Conservation (phyloP, 345 rosid genomes). For the Firmiana major region DNA sequence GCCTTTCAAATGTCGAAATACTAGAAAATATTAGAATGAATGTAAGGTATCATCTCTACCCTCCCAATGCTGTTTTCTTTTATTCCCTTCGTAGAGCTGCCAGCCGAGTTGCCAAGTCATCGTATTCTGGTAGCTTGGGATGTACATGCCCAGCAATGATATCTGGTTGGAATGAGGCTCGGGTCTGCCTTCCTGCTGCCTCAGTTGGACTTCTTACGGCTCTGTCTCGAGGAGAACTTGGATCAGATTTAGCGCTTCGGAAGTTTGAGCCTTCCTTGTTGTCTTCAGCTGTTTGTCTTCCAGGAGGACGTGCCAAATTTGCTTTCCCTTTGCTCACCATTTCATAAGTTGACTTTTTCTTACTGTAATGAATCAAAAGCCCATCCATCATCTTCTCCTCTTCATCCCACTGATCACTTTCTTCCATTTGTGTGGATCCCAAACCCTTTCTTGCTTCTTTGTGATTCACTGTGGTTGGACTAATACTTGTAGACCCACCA, state of each 20-base stretch:
- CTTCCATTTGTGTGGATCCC: background rate
- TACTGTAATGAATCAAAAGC: slow-evolving; percentile 37
- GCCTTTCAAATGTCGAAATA: background rate
- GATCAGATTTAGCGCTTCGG: slow-evolving; percentile 25
- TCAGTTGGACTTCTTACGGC: background rate
- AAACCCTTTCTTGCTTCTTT: slow-evolving; percentile 2
- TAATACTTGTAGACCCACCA: background rate
- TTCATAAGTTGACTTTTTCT: slow-evolving; percentile 26
- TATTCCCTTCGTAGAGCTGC: slow-evolving; percentile 35
- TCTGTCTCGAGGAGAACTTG: slow-evolving; percentile 23
- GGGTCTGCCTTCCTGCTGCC: slow-evolving; percentile 19
- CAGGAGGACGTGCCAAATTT: slow-evolving; percentile 15
- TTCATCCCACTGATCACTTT: slow-evolving; percentile 19
- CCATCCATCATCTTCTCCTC: slow-evolving; percentile 37
- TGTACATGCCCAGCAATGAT: slow-evolving; percentile 35
- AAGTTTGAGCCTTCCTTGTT: background rate
- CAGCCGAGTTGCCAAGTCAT: slow-evolving; percentile 44
- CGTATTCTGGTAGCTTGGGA: slow-evolving; percentile 58
- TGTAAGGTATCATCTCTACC: background rate
- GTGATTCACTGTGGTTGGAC: slow-evolving; percentile 2
- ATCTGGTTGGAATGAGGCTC: slow-evolving; percentile 35
- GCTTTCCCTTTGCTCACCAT: slow-evolving; percentile 7
- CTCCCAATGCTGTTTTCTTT: background rate
- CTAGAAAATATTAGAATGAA: background rate
- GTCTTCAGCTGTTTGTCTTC: slow-evolving; percentile 15